These are phyloP conservation scores for Ephemerocybe angulata DNA, from an alignment of 768 basidiomycete genomes.

Conservation along the genomic window DNA sequence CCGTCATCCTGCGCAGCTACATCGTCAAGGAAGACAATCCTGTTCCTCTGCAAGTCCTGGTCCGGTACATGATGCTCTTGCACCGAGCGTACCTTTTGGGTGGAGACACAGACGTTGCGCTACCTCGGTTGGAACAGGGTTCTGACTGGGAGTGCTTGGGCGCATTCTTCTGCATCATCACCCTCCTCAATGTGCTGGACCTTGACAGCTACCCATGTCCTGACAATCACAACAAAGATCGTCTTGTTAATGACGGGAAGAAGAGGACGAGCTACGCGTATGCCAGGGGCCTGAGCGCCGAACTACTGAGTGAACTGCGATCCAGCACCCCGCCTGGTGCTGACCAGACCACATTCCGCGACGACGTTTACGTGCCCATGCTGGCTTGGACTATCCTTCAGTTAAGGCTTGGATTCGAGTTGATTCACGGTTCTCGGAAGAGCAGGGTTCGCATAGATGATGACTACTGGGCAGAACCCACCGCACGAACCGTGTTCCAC, in stretches of 20 bases:
- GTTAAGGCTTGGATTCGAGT: not conserved
- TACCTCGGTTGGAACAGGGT: not conserved
- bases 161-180: not conserved
- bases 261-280: not conserved
- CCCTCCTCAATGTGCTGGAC: not conserved
- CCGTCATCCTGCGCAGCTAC: no score
- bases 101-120: no score
- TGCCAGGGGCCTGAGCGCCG: not conserved
- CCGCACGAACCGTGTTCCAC: no score
- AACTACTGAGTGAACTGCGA: not conserved
- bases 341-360: not conserved
- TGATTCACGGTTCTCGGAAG: no score
- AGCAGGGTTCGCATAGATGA: no score
- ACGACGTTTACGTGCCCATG: not conserved
- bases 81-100: no score
- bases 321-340: not conserved
- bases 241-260: not conserved
- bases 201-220: not conserved
- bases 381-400: not conserved
- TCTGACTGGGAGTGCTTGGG: not conserved
- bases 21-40: no score
- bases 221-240: no score
- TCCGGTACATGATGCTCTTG: not conserved
- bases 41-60: no score
- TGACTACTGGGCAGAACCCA: no score